These are phyloP conservation scores for Cladophialophora chaetospira DNA, from an alignment of 2,329 filamentous ascomycete genomes.

Conservation along the genomic window DNA sequence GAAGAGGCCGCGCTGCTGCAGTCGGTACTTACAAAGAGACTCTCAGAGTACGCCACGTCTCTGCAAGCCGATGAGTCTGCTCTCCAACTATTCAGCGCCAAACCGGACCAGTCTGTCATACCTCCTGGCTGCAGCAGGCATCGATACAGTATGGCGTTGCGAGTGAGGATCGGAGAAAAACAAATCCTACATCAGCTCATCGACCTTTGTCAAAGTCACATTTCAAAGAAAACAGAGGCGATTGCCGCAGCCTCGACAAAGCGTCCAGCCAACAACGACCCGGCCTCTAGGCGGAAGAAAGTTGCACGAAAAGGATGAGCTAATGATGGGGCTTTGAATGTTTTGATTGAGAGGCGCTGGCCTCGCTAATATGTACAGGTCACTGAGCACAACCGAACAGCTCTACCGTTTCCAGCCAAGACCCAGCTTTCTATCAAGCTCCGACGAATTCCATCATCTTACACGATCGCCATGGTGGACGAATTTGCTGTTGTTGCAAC, in stretches of 20 bases:
- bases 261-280: constrained; percentile 35
- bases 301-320: constrained; percentile 15
- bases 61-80: constrained; percentile 54
- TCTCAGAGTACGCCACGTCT: constrained; percentile 55
- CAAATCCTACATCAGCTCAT: constrained; percentile 61
- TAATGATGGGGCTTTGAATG: neutral
- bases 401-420: neutral
- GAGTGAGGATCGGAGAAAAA: constrained; percentile 73
- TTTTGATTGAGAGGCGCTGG: constrained; percentile 28
- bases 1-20: constrained; percentile 29
- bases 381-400: constrained; percentile 6
- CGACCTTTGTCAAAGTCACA: constrained; percentile 38
- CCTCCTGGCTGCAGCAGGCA: constrained; percentile 37
- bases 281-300: constrained; percentile 27
- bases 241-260: constrained; percentile 32
- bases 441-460: constrained; percentile 18
- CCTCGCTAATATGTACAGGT: constrained; percentile 29
- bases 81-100: constrained; percentile 36
- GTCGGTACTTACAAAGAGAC: constrained; percentile 36
- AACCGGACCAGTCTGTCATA: constrained; percentile 29
- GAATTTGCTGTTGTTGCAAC: constrained; percentile 5
- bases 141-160: constrained; percentile 61
- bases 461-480: constrained; percentile 16
- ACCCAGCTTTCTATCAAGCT: constrained; percentile 6
- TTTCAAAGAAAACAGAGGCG: constrained; percentile 39